Conservation (phyloP, 495 filamentous ascomycete genomes). For the Tuber aestivum region DNA sequence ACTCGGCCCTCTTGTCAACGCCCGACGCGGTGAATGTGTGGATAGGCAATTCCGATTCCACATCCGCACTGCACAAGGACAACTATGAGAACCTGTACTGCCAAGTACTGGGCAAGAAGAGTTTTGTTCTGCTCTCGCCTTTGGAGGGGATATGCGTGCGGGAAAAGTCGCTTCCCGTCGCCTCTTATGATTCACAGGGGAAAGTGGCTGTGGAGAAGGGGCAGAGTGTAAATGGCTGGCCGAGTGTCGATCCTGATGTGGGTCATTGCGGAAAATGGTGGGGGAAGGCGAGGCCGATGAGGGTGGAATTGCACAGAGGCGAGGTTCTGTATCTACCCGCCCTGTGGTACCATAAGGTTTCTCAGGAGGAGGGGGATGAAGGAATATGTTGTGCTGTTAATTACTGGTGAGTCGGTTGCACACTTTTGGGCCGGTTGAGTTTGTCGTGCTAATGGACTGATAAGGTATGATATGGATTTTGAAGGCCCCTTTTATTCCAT, state of each 20-base stretch:
- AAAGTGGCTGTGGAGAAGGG: conserved; percentile 44
- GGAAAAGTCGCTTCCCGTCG: conserved; percentile 51
- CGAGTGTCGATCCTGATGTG: conserved; percentile 64
- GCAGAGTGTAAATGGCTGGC: conserved; percentile 45
- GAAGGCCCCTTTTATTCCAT: conserved; percentile 55
- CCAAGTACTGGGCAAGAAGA: conserved; percentile 60
- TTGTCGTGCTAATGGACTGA: conserved; percentile 6
- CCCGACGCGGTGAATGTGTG: conserved; percentile 75
- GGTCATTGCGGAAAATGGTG: conserved; percentile 52
- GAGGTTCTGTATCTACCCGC: conserved; percentile 74
- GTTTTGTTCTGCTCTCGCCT: conserved; percentile 63
- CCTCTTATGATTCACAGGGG: conserved; percentile 48
- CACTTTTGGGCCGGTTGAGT: not conserved
- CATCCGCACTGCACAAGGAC: conserved; percentile 67
- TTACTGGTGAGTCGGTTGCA: conserved; percentile 58
- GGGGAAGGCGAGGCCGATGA: conserved; percentile 51
- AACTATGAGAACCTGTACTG: conserved; percentile 78
- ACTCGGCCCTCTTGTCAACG: conserved; percentile 54
- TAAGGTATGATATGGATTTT: conserved; percentile 67
- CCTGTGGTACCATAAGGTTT: conserved; percentile 72
- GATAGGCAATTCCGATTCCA: conserved; percentile 62
- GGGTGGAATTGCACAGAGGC: conserved; percentile 59
- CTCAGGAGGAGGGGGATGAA: conserved; percentile 57
- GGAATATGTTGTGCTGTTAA: conserved; percentile 69
- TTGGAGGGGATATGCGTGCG: conserved; percentile 57